Conservation (phyloP, 1,284 basidiomycete genomes). For the Afroboletus lepidellus region DNA sequence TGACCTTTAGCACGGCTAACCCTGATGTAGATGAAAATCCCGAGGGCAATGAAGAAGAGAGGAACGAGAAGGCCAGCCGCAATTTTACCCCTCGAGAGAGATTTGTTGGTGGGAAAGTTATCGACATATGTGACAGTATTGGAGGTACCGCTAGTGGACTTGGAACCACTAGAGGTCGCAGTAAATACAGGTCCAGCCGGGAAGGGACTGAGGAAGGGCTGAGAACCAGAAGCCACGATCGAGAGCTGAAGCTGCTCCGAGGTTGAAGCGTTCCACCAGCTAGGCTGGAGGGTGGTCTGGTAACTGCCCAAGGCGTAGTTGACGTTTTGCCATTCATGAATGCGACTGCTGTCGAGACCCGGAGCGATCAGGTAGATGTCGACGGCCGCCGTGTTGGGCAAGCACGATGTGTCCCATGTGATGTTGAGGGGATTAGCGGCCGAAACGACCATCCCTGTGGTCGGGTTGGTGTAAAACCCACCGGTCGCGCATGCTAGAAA, state of each 20-base stretch:
- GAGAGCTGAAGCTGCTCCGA: slow-evolving; percentile 60
- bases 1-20: slow-evolving; percentile 56
- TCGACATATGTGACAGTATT: slow-evolving; percentile 40
- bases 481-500: slow-evolving; percentile 51
- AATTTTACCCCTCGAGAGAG: slow-evolving; percentile 57
- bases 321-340: slow-evolving; percentile 67
- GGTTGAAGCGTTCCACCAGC: slow-evolving; percentile 76
- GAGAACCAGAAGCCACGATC: slow-evolving; percentile 57
- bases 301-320: slow-evolving; percentile 56
- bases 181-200: slow-evolving; percentile 75
- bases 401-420: slow-evolving; percentile 69
- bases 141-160: slow-evolving; percentile 39
- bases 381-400: slow-evolving; percentile 43
- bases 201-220: slow-evolving; percentile 54
- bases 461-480: slow-evolving; percentile 68
- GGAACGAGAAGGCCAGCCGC: slow-evolving; percentile 82
- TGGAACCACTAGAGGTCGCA: slow-evolving; percentile 55
- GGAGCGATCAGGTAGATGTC: slow-evolving; percentile 79
- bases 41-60: slow-evolving; percentile 53
- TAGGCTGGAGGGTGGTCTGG: slow-evolving; percentile 54
- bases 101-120: slow-evolving; percentile 38
- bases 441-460: slow-evolving; percentile 51
- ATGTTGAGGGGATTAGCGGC: slow-evolving; percentile 58
- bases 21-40: slow-evolving; percentile 53
- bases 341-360: slow-evolving; percentile 40